Base-by-base conservation (phyloP, 1,284 basidiomycete species). In the Malassezia sp. region DNA sequence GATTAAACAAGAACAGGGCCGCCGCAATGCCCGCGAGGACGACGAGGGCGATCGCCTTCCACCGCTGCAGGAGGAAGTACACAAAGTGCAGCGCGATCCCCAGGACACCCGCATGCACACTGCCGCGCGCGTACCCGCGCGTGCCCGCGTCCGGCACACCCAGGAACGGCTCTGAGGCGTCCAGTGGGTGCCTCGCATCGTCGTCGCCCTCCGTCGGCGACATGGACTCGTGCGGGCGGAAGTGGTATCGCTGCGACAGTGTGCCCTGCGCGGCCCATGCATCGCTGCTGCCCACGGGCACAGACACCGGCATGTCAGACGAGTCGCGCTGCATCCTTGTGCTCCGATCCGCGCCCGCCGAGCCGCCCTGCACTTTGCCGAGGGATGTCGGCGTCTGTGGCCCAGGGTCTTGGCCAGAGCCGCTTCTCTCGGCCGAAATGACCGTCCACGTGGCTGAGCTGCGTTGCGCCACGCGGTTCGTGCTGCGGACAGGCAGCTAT, bases 21-120 rank as follows among this genome's bases (percentile, higher is more conserved):
- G 57, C 53, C 10, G 62, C 42, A 3, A 59, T 56, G 28, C 63
- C 63, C 26, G 62, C 52, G 29, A 60, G 38, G 14, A 45, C 49
- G 17, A 68, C 47, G 31, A 61, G 59, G 37, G 67, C 33, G 38
- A 70, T 53, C 32, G 61, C 62, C 52, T 65, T 64, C 67, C 67
- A 70, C 23, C 63, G 59, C 12, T 53, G 43, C 33, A 67, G 34
- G 10, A 63, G 10, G 27, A 34, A 38, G 29, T 42, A 40, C 21
- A 39, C 33, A 2, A 38, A 6, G 15, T 38, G 43, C 21, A 49
- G 23, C 3, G 18, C 18, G 4, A 38, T 22, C 14, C 42, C 42
- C 5, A 35, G 35, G 22, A 42, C 22, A 21, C 26, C 20, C 1
- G 34, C 46, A 14, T 20, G 2, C 12, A 36, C 3, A 5, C 30